Percentiles rank a stretch among this genome's conserved stretches.
Evolutionary conservation across 1,284 basidiomycete species (phyloP).

Genomic region (Boletellus deceptivus): DNA sequence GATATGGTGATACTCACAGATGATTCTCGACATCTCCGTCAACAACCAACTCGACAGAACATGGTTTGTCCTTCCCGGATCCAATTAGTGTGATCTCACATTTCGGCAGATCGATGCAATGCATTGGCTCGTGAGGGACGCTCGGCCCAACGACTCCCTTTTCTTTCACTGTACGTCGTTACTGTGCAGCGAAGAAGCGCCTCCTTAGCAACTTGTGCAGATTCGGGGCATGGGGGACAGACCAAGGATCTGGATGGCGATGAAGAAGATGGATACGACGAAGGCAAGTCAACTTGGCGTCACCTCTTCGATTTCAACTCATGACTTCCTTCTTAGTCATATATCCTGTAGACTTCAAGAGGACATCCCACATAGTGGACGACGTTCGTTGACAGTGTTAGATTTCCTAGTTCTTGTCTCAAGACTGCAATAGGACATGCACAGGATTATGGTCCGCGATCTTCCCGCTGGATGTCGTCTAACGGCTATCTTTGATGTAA

Average conservation of each 20-base stretch:
- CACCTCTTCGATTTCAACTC: neutral
- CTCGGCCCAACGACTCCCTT: constrained; percentile 79
- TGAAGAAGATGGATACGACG: constrained; percentile 36
- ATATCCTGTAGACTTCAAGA: constrained; percentile 79
- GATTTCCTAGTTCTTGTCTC: constrained; percentile 6
- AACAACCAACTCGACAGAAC: constrained; percentile 76
- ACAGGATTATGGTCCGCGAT: constrained; percentile 69
- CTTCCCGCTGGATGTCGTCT: constrained; percentile 84
- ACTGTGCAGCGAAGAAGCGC: neutral
- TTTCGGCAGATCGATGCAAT: constrained; percentile 64
- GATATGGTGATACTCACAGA: constrained; percentile 91
- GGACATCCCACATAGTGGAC: constrained; percentile 75
- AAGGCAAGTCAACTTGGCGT: constrained; percentile 25
- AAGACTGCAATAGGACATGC: constrained; percentile 50
- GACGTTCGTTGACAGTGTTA: constrained; percentile 56
- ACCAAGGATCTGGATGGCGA: constrained; percentile 49
- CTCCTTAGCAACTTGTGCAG: constrained; percentile 13
- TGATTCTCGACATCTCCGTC: constrained; percentile 59
- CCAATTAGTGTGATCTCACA: neutral
- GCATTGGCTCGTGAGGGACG: constrained; percentile 86
- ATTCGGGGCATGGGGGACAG: constrained; percentile 60
- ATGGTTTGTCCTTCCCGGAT: constrained; percentile 53
- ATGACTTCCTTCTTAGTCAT: constrained; percentile 53
- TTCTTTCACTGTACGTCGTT: constrained; percentile 83
- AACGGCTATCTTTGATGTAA: constrained; percentile 84